Percentiles rank a stretch among this genome's conserved stretches.
These are phyloP conservation scores for Croton laevigatus DNA, from an alignment of 441 rosid species.

Conservation along the genomic window DNA sequence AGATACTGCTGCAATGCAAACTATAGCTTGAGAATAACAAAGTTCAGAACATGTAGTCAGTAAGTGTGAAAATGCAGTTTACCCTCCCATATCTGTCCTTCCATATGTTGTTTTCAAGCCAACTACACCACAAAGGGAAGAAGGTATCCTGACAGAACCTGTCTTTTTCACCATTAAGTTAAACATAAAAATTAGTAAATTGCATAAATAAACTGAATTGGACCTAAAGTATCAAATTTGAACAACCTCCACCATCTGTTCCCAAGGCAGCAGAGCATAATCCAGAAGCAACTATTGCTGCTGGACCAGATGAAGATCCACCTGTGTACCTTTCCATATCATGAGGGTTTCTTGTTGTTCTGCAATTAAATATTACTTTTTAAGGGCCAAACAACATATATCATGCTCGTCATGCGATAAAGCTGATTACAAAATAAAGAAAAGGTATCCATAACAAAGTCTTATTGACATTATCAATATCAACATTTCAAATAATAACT, in stretches of 20 bases:
- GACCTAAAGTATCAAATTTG: conserved; percentile 19
- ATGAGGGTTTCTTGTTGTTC: conserved; percentile 89
- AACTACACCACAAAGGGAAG: conserved; percentile 81
- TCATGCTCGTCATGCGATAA: not conserved
- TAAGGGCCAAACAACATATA: conserved; percentile 3
- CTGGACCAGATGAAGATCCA: conserved; percentile 94
- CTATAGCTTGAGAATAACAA: not conserved
- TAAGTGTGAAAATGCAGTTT: not conserved
- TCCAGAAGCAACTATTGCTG: conserved; percentile 89
- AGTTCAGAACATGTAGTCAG: not conserved
- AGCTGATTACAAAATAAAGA: not conserved
- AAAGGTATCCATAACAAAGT: not conserved
- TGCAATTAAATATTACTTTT: conserved; percentile 32
- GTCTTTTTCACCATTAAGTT: conserved; percentile 27
- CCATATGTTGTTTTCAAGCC: conserved; percentile 90
- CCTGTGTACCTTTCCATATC: conserved; percentile 79
- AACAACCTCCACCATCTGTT: conserved; percentile 94
- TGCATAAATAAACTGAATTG: conserved; percentile 10
- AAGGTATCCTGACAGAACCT: conserved; percentile 86
- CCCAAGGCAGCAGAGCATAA: conserved; percentile 89
- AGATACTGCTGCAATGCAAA: not conserved
- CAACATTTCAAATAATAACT: not conserved
- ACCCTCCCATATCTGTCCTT: conserved; percentile 77
- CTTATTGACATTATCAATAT: not conserved
- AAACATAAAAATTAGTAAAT: conserved; percentile 20